Evolutionary conservation across 768 basidiomycete species (phyloP).

Genomic region (Boletus tomentosulus): DNA sequence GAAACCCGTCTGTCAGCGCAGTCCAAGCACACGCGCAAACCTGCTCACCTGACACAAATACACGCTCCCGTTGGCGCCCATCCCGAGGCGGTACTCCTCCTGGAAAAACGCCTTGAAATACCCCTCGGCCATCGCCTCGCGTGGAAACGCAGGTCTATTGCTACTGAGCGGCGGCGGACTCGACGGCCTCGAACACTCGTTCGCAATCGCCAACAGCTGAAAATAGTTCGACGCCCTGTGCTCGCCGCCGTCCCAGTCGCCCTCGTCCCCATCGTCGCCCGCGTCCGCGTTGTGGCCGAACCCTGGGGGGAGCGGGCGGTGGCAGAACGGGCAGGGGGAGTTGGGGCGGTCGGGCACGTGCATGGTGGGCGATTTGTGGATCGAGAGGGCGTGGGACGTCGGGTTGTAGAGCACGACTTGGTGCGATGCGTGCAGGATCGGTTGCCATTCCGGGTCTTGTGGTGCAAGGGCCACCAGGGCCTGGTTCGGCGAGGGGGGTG

Average conservation of each 20-base stretch:
- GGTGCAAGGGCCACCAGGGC: slow-evolving; percentile 28
- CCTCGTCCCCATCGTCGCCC: slow-evolving; percentile 23
- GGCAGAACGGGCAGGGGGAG: slow-evolving; percentile 69
- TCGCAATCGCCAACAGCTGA: slow-evolving; percentile 67
- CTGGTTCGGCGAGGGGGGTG: slow-evolving; percentile 29
- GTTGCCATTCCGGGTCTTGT: slow-evolving; percentile 54
- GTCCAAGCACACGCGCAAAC: not conserved
- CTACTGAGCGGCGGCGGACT: slow-evolving; percentile 39
- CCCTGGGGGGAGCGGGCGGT: slow-evolving; percentile 50
- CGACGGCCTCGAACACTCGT: slow-evolving; percentile 55
- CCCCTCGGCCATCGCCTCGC: slow-evolving; percentile 80
- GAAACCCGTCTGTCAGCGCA: slow-evolving; percentile 2
- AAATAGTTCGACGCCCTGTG: slow-evolving; percentile 76
- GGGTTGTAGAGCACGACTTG: slow-evolving; percentile 89
- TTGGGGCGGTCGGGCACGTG: slow-evolving; percentile 20
- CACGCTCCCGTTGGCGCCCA: slow-evolving; percentile 93
- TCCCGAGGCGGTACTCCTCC: slow-evolving; percentile 84
- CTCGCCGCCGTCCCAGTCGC: slow-evolving; percentile 36
- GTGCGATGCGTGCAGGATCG: slow-evolving; percentile 78
- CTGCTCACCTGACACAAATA: slow-evolving; percentile 74
- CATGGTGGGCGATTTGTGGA: slow-evolving; percentile 36
- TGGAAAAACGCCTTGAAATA: slow-evolving; percentile 93
- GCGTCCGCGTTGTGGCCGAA: slow-evolving; percentile 31
- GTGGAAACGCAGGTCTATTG: slow-evolving; percentile 44
- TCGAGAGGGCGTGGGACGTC: slow-evolving; percentile 75